Percentiles rank a stretch among this genome's conserved stretches.
Conservation (phyloP, 495 filamentous ascomycete genomes). For the Amorphotheca resinae region DNA sequence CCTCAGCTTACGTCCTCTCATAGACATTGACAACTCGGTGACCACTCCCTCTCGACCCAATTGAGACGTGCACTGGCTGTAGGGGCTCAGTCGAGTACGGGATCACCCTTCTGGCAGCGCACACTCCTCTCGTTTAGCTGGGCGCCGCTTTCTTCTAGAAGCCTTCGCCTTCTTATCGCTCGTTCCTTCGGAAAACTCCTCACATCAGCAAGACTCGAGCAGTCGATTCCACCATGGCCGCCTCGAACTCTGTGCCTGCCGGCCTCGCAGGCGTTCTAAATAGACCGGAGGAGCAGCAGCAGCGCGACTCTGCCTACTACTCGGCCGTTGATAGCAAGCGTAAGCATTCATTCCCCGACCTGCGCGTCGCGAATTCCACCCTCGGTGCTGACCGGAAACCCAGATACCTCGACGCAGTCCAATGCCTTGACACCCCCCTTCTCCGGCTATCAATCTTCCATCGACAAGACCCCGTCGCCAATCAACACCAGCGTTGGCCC, state of each 20-base stretch:
- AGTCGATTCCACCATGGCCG: not conserved
- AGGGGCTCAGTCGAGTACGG: too few species aligned
- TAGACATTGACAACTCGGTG: too few species aligned
- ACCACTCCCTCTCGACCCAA: too few species aligned
- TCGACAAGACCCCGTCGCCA: slow-evolving; percentile 42
- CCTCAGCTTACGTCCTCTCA: too few species aligned
- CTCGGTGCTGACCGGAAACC: slow-evolving; percentile 1
- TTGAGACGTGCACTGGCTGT: too few species aligned
- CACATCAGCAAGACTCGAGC: not conserved
- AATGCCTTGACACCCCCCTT: slow-evolving; percentile 24
- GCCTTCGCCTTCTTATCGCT: not conserved
- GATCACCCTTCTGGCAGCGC: too few species aligned
- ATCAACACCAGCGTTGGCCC: slow-evolving; percentile 21
- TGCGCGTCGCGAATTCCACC: slow-evolving; percentile 1
- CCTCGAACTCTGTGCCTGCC: slow-evolving; percentile 22
- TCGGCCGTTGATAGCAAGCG: slow-evolving; percentile 42
- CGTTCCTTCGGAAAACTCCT: not conserved
- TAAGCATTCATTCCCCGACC: slow-evolving; percentile 20
- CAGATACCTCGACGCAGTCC: slow-evolving; percentile 40
- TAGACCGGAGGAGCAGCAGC: slow-evolving; percentile 34
- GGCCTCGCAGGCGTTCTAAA: slow-evolving; percentile 38
- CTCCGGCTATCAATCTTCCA: slow-evolving; percentile 30
- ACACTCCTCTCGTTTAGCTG: not conserved
- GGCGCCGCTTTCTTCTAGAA: not conserved
- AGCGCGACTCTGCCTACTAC: slow-evolving; percentile 42